These are phyloP conservation scores for Aschersonia sp. DNA, from an alignment of 2,329 filamentous ascomycete genomes.

Conservation along the genomic window DNA sequence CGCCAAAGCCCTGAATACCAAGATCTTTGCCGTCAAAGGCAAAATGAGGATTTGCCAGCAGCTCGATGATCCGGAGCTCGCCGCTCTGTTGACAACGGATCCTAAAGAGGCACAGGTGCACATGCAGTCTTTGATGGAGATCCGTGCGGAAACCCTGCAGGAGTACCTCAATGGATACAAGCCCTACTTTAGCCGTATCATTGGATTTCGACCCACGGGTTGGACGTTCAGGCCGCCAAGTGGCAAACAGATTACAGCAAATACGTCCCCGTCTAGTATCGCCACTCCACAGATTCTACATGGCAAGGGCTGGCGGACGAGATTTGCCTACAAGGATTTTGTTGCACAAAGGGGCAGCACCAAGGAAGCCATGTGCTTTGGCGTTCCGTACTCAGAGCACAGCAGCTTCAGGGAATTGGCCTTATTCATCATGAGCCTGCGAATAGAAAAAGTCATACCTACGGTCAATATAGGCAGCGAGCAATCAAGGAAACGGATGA, in stretches of 20 bases:
- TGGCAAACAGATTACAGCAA: slow-evolving; percentile 38
- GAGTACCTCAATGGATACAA: slow-evolving; percentile 76
- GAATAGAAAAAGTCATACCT: slow-evolving; percentile 81
- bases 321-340: slow-evolving; percentile 59
- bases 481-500: slow-evolving; percentile 42
- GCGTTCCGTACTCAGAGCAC: slow-evolving; percentile 92
- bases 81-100: slow-evolving; percentile 61
- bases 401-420: slow-evolving; percentile 89
- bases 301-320: slow-evolving; percentile 56
- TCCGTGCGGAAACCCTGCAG: slow-evolving; percentile 77
- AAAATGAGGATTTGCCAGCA: slow-evolving; percentile 79
- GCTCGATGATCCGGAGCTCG: slow-evolving; percentile 73
- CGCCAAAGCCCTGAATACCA: slow-evolving; percentile 68
- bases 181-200: slow-evolving; percentile 69
- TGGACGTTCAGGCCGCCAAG: slow-evolving; percentile 77
- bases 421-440: slow-evolving; percentile 77
- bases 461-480: slow-evolving; percentile 73
- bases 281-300: slow-evolving; percentile 38
- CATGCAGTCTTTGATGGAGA: slow-evolving; percentile 94
- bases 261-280: slow-evolving; percentile 32
- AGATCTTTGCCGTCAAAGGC: slow-evolving; percentile 73
- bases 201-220: slow-evolving; percentile 84
- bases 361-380: slow-evolving; percentile 71
- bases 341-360: slow-evolving; percentile 74
- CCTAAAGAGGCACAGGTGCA: slow-evolving; percentile 85